phyloP scores from a whole-genome alignment of 257 asterid species.

The Solanum sitiens region DNA sequence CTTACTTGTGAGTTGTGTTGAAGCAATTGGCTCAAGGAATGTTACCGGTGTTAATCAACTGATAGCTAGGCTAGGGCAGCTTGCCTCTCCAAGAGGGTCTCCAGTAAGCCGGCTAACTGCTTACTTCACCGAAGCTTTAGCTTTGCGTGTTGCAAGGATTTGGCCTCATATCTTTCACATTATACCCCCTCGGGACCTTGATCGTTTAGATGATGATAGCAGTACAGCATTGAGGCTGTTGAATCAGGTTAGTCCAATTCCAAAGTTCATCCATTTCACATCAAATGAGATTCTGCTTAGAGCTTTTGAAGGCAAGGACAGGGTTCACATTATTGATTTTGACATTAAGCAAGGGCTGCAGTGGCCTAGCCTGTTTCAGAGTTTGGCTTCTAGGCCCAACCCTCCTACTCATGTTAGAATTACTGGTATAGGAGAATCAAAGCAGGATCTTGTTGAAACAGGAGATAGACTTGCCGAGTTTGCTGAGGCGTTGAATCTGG shows the following conservation, averaged over 20 bases:
- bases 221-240: conserved; percentile 46
- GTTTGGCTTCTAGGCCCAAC: conserved; percentile 56
- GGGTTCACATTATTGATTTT: conserved; percentile 84
- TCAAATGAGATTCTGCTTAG: conserved; percentile 75
- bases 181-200: conserved; percentile 54
- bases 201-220: conserved; percentile 46
- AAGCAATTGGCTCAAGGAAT: conserved; percentile 54
- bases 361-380: conserved; percentile 89
- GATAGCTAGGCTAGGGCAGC: conserved; percentile 73
- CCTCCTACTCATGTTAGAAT: conserved; percentile 84
- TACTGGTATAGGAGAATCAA: conserved; percentile 87
- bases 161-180: conserved; percentile 84
- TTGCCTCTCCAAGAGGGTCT: conserved; percentile 85
- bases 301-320: conserved; percentile 70
- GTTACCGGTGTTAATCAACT: conserved; percentile 44
- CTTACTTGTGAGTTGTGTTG: conserved; percentile 70
- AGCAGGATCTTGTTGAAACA: conserved; percentile 75
- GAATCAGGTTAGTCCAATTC: conserved; percentile 75
- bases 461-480: conserved; percentile 68
- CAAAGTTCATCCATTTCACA: conserved; percentile 77
- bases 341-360: conserved; percentile 91
- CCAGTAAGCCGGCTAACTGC: conserved; percentile 63
- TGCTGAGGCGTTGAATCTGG: conserved; percentile 56
- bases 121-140: conserved; percentile 84
- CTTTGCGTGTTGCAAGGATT: conserved; percentile 49